These are phyloP conservation scores for Luffa acutangula DNA, from an alignment of 306 rosid species.

Conservation along the genomic window DNA sequence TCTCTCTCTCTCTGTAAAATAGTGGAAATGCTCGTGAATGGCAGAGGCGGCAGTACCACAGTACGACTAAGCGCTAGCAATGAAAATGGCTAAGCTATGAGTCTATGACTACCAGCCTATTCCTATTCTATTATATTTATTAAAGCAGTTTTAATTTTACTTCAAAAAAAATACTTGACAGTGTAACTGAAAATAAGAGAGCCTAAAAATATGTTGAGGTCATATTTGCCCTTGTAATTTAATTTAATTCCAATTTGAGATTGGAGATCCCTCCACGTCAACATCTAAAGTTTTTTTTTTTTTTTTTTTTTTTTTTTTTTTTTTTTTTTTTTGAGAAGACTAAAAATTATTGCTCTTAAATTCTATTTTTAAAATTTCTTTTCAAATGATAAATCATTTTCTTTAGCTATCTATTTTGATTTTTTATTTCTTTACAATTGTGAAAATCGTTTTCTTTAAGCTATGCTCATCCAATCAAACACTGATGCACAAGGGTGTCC, in stretches of 20 bases:
- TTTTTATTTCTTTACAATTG: too few relatives aligned
- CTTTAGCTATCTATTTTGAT: too few relatives aligned
- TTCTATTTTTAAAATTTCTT: background rate
- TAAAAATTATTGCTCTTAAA: background rate
- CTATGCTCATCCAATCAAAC: too few relatives aligned
- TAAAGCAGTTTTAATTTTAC: background rate
- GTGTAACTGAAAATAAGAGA: background rate
- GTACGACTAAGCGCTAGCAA: background rate
- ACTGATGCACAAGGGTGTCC: too few relatives aligned
- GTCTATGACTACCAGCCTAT: background rate
- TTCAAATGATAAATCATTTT: background rate
- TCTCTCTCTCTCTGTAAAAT: slow-evolving; percentile 1
- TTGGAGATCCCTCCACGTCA: background rate
- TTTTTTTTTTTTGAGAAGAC: too few relatives aligned
- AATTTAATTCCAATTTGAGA: background rate
- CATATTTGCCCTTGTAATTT: background rate
- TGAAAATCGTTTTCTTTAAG: too few relatives aligned
- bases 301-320: too few relatives aligned
- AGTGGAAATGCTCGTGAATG: slow-evolving; percentile 5
- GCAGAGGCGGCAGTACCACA: background rate
- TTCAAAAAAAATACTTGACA: too few relatives aligned
- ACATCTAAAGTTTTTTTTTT: too few relatives aligned
- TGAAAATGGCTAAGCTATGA: background rate
- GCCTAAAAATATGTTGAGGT: background rate
- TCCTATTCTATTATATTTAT: background rate